Evolutionary conservation across 2,329 filamentous ascomycete species (phyloP), one percentile per base, ranked within the genome.

Genomic region (Escovopsis sp.): DNA sequence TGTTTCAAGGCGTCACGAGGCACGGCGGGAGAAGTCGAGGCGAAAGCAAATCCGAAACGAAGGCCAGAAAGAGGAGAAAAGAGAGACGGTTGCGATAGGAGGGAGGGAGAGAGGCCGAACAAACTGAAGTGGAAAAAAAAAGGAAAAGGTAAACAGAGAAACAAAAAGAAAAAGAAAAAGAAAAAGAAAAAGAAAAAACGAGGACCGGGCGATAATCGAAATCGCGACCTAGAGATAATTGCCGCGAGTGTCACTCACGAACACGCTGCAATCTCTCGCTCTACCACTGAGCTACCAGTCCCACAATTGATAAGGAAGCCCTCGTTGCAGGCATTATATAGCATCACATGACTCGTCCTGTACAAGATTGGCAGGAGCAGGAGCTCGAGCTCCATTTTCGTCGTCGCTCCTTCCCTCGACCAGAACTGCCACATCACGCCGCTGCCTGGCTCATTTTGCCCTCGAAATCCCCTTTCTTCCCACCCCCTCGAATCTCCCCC

Each of bases 121-220:
- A 20, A 20, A 20, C 20, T 30, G 27, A 9, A 30, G 7, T 24
- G 15, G 4, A 11, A 15, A 35, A 36, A 36, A 36, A 36, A 36
- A 24, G 20, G 15, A 34, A 34, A 7, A 2, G 15, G 12, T 13
- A 11, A 34, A 34, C 7, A 13, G 2, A n/a, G 7, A 34, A 20
- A 20, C 20, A 20, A 20, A 20, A 4, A 6, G 27, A 9, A 30
- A 11, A 15, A 35, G 20, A 36, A 36, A 36, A 36, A 24, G 20
- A 35, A 36, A 36, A 36, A 36, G 20, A 24, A 13, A 14, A n/a
- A 9, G 12, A 32, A 39, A 31, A 39, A 39, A 33, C 20, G 13
- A 39, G 37, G 37, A 39, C 37, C 37, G 37, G 37, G 37, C 37
- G 37, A 39, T 39, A 39, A 39, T 39, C 37, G 37, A 39, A 39